A percentile compares a stretch with the other conserved stretches of the same genome.
Evolutionary conservation across 495 filamentous ascomycete genomes (phyloP).

Genomic region (Podospora bellae-mahoneyi): DNA sequence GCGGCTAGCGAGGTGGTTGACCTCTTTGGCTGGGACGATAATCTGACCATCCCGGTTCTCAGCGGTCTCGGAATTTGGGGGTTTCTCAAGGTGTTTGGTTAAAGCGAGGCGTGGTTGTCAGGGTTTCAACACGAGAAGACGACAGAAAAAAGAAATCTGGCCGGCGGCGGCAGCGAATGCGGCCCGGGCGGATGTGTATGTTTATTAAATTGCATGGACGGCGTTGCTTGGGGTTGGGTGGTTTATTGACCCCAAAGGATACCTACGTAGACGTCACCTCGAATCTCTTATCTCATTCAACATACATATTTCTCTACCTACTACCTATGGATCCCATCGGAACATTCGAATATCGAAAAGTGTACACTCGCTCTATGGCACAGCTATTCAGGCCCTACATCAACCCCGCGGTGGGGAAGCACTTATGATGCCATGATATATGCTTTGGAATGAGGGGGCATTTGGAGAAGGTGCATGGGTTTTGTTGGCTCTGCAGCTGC

Average conservation of each 20-base stretch:
- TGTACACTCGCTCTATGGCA: background rate
- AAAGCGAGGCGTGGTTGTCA: background rate
- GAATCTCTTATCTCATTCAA: background rate
- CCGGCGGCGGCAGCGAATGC: background rate
- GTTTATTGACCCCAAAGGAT: background rate
- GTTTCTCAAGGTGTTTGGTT: constrained; percentile 88
- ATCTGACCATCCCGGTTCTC: constrained; percentile 90
- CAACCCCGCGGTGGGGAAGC: background rate
- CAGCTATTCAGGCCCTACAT: background rate
- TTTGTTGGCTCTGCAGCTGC: constrained; percentile 24
- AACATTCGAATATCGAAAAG: background rate
- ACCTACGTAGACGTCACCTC: constrained; percentile 2
- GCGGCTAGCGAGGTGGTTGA: constrained; percentile 87
- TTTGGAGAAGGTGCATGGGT: constrained; percentile 1
- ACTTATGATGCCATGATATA: constrained; percentile 6
- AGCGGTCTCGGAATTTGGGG: constrained; percentile 90
- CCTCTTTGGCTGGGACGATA: constrained; percentile 91
- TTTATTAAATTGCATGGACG: constrained; percentile 18
- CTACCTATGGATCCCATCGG: background rate
- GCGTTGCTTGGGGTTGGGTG: constrained; percentile 11
- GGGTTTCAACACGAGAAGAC: constrained; percentile 1
- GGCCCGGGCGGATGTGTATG: constrained; percentile 14
- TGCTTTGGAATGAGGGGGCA: background rate
- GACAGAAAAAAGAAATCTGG: constrained; percentile 5
- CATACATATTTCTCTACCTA: background rate